A percentile compares a stretch with the other conserved stretches of the same genome.
phyloP scores from a whole-genome alignment of 768 basidiomycete species.

The Podaxis sp. region DNA sequence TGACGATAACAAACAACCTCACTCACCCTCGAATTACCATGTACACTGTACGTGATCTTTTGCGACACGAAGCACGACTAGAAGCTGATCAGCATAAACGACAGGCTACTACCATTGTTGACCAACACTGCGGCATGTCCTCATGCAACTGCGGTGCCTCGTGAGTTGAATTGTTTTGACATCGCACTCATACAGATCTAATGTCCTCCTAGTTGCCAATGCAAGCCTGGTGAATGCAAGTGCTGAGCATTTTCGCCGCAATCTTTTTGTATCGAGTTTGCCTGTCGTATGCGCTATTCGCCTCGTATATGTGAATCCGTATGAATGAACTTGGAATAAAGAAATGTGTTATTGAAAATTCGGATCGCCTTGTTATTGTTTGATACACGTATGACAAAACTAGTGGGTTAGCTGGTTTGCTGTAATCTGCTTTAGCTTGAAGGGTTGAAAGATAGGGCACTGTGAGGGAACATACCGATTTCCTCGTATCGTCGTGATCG shows the following conservation, averaged over 20 bases:
- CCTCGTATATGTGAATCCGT: neutral
- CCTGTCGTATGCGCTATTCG: neutral
- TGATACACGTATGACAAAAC: neutral
- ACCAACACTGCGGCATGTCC: constrained; percentile 45
- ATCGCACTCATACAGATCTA: neutral
- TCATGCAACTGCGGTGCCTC: constrained; percentile 52
- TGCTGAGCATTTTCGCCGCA: constrained; percentile 39
- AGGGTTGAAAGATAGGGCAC: neutral
- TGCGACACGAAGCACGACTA: constrained; percentile 17
- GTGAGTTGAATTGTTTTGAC: constrained; percentile 29
- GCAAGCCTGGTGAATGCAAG: constrained; percentile 66
- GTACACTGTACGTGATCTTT: constrained; percentile 13
- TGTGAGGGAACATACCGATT: constrained; percentile 45
- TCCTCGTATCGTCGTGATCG: constrained; percentile 70
- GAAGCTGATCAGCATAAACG: constrained; percentile 13
- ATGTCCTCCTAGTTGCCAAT: constrained; percentile 45
- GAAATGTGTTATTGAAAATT: neutral
- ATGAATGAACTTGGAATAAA: neutral
- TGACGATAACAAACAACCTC: constrained; percentile 7
- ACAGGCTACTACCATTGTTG: constrained; percentile 39
- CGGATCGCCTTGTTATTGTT: neutral
- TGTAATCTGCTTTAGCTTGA: neutral
- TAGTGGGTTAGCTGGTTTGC: constrained; percentile 2
- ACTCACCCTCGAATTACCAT: constrained; percentile 13
- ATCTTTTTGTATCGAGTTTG: neutral